Conservation (phyloP, 2,329 filamentous ascomycete species). For the Thelonectria discophora region DNA sequence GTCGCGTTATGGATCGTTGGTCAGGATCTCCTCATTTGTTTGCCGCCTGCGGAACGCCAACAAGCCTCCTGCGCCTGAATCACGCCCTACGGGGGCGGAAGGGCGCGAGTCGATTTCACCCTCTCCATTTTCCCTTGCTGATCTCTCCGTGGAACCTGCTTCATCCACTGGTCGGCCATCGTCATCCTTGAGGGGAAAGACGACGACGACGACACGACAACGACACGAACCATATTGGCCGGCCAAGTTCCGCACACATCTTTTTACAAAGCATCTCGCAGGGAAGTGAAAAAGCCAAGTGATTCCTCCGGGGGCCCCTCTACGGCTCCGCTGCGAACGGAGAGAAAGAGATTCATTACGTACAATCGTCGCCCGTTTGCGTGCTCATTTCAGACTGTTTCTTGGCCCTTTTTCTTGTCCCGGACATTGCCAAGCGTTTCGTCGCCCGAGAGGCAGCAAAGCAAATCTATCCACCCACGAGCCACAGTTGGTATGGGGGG, state of each 20-base stretch:
- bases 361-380: constrained; percentile 13
- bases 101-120: neutral
- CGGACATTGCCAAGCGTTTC: constrained; percentile 13
- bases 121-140: too few species aligned
- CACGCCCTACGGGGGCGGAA: constrained; percentile 1
- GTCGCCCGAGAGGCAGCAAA: constrained; percentile 9
- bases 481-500: constrained; percentile 7
- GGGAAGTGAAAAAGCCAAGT: constrained; percentile 9
- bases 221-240: neutral
- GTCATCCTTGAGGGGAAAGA: neutral
- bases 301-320: constrained; percentile 14
- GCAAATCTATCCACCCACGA: constrained; percentile 5
- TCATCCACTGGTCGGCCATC: neutral
- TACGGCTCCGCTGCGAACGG: constrained; percentile 19
- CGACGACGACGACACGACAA: neutral
- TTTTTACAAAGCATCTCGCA: neutral
- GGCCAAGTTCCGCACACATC: constrained; percentile 26
- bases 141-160: neutral
- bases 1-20: constrained; percentile 29
- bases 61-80: constrained; percentile 17
- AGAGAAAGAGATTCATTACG: constrained; percentile 20
- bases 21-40: constrained; percentile 32
- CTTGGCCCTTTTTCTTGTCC: neutral
- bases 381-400: constrained; percentile 7
- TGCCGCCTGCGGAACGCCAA: constrained; percentile 25